Evolutionary conservation across 352 stramenopile species (phyloP), one percentile per base, ranked within the genome.

Genomic region (Pythium guiyangense): DNA sequence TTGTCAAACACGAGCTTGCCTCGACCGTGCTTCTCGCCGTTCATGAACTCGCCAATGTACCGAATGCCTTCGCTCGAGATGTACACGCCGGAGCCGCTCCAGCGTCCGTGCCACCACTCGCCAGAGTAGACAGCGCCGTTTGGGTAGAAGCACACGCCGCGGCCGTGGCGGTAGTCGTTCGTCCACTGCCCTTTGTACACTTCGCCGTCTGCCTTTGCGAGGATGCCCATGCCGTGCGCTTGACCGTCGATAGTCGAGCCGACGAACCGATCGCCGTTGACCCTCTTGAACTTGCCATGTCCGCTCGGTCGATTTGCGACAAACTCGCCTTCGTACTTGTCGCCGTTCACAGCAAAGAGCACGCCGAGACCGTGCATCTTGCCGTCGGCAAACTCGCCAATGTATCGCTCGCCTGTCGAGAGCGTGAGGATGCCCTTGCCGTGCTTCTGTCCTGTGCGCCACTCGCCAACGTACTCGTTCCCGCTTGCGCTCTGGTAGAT

Each of bases 141-240:
- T 0, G 78, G 58, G 50, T 92, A 92, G 56, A 82, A 92, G 27
- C 76, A 89, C 39, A 91, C 79, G 17, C 84, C 84, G 6, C 54
- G 74, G 1, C 82, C 78, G 40, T 90, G 71, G 12, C 78, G 82
- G 52, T 76, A 84, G 55, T 88, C 82, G 2, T 54, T 62, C 10
- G 73, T 54, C 82, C 82, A 94, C 42, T 89, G 50, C 1, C 84
- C 84, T 61, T 96, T 93, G 76, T 97, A 98, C n/a, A 89, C 70
- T 64, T 97, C 90, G 6, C 92, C 92, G 37, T 93, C 82, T 0
- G 79, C 71, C 29, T 76, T 91, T 5, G 75, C 67, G 17, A 97
- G 48, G 6, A 86, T 71, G 9, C 92, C 91, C 26, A 96, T 51
- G 3, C 90, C 91, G 47, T 95, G 70, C 1, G 85, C 79, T 6